Evolutionary conservation across 306 rosid genomes (phyloP).

Genomic region (Pueraria montana): DNA sequence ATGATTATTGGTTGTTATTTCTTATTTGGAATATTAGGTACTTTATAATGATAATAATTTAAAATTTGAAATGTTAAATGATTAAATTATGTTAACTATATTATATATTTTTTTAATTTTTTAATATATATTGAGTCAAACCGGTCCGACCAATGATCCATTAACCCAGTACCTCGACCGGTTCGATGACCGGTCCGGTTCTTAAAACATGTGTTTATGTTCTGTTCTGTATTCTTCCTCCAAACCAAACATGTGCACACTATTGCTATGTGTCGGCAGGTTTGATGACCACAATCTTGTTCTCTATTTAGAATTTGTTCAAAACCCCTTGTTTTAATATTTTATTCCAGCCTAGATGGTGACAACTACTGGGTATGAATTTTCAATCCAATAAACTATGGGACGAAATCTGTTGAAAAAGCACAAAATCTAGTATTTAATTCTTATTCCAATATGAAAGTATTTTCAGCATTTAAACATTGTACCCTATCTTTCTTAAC

Average conservation of each 20-base stretch:
- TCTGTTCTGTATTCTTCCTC: neutral
- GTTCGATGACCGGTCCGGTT: no score
- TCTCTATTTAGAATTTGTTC: conserved; percentile 41
- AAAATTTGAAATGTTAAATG: no score
- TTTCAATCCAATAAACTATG: conserved; percentile 10
- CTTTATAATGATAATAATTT: no score
- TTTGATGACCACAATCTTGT: conserved; percentile 28
- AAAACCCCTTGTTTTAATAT: conserved; percentile 25
- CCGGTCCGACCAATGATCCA: no score
- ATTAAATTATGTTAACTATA: no score
- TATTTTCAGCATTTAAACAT: neutral
- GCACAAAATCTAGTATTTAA: conserved; percentile 55
- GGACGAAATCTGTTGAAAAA: conserved; percentile 44
- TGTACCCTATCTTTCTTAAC: neutral
- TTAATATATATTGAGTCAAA: no score
- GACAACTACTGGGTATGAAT: conserved; percentile 36
- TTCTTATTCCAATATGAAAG: conserved; percentile 7
- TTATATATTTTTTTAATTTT: no score
- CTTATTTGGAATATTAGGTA: no score
- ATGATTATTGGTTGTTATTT: no score
- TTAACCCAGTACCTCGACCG: no score
- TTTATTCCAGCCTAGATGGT: conserved; percentile 28
- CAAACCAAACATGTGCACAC: conserved; percentile 51
- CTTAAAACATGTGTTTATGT: no score
- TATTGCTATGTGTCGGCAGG: conserved; percentile 51